Percentiles rank a stretch among this genome's conserved stretches.
Conservation (phyloP, 2,329 filamentous ascomycete species). For the Metarhizium rileyi region DNA sequence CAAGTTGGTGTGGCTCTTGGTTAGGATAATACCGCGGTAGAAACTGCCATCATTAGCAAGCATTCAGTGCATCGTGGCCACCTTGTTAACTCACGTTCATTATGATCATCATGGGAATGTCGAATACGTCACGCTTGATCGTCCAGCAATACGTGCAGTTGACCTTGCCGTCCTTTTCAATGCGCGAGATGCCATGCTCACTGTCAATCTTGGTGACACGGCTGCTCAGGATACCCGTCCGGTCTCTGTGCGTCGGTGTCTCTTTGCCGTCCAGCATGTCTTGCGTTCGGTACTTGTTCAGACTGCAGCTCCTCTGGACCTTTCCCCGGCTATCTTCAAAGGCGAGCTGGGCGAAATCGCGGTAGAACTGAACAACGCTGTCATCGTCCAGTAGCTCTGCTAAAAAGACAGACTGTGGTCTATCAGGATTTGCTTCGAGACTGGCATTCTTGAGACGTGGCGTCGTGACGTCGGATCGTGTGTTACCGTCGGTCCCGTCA, state of each 20-base stretch:
- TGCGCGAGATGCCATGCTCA: constrained; percentile 69
- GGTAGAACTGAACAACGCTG: constrained; percentile 87
- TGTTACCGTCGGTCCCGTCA: constrained; percentile 24
- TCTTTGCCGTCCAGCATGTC: constrained; percentile 39
- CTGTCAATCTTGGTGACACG: constrained; percentile 55
- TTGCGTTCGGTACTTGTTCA: constrained; percentile 82
- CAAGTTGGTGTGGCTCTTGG: constrained; percentile 45
- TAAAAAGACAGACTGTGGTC: constrained; percentile 73
- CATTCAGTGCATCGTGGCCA: neutral
- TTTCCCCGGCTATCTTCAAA: constrained; percentile 85
- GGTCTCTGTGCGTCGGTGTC: constrained; percentile 36
- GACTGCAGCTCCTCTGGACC: constrained; percentile 72
- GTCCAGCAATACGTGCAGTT: constrained; percentile 96
- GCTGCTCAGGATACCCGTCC: constrained; percentile 42
- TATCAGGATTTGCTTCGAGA: constrained; percentile 34
- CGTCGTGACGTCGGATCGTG: constrained; percentile 35
- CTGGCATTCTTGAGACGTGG: constrained; percentile 39
- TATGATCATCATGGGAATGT: constrained; percentile 97
- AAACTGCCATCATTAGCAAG: constrained; percentile 33
- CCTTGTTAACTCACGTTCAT: constrained; percentile 70
- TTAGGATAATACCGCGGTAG: constrained; percentile 50
- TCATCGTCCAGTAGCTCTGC: constrained; percentile 91
- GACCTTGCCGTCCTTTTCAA: constrained; percentile 82
- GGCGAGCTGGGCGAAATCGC: constrained; percentile 85
- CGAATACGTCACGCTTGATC: constrained; percentile 92